These are phyloP conservation scores for Crithidia expoeki DNA, from an alignment of 208 protist species.

Conservation along the genomic window DNA sequence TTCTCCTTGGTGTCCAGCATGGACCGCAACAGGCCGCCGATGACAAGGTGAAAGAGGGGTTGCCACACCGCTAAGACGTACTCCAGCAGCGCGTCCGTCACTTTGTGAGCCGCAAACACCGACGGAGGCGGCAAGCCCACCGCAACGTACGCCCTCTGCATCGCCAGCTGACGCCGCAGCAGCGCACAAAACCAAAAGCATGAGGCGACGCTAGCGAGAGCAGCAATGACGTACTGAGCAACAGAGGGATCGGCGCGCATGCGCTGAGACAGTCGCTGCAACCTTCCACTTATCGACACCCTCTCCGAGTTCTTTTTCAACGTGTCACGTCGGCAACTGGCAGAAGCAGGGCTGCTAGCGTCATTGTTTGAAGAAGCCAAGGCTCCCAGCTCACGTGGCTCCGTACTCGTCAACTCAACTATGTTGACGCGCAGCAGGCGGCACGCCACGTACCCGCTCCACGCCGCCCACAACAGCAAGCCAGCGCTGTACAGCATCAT, in stretches of 20 bases:
- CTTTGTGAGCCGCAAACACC: slow-evolving; percentile 7
- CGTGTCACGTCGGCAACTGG: too few species aligned
- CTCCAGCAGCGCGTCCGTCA: slow-evolving; percentile 40
- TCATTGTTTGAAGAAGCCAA: neutral
- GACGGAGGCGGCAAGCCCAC: slow-evolving; percentile 15
- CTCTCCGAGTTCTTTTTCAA: neutral
- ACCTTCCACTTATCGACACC: neutral
- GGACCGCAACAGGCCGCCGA: slow-evolving; percentile 48
- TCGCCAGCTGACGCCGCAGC: slow-evolving; percentile 16
- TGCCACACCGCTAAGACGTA: slow-evolving; percentile 71
- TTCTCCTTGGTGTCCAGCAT: slow-evolving; percentile 50
- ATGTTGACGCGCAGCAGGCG: slow-evolving; percentile 31
- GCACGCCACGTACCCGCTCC: slow-evolving; percentile 32
- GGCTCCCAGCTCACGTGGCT: slow-evolving; percentile 14
- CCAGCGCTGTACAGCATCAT: slow-evolving; percentile 25
- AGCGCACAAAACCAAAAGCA: slow-evolving; percentile 17
- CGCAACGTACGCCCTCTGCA: slow-evolving; percentile 11
- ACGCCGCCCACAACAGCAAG: slow-evolving; percentile 31
- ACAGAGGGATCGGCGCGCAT: slow-evolving; percentile 9
- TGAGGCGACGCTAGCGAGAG: slow-evolving; percentile 9
- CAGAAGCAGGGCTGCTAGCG: neutral
- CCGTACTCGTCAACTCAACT: slow-evolving; percentile 20
- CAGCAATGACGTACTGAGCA: slow-evolving; percentile 20
- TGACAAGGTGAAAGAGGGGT: slow-evolving; percentile 62
- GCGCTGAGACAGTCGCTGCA: slow-evolving; percentile 5